These are phyloP conservation scores for Omphalotus guepiniiformis DNA, from an alignment of 768 basidiomycete species.

Conservation along the genomic window DNA sequence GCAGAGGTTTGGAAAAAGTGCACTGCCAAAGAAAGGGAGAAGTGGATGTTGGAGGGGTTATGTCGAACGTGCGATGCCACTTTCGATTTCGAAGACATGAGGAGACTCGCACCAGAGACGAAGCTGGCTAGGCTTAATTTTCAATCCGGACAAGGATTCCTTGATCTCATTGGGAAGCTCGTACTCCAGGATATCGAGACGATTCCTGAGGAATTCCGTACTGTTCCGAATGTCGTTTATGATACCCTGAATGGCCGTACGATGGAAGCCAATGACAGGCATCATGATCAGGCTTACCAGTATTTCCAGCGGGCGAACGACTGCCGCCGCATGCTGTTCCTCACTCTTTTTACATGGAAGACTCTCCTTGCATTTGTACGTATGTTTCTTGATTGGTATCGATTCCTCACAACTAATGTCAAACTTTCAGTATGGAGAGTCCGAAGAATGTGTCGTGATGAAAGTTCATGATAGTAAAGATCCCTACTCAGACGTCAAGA, in stretches of 20 bases:
- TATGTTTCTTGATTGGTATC: background rate
- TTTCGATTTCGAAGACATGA: constrained; percentile 13
- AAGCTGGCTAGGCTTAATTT: constrained; percentile 14
- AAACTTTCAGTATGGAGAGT: constrained; percentile 13
- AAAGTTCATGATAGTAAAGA: constrained; percentile 4
- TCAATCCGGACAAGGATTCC: constrained; percentile 12
- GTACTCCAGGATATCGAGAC: constrained; percentile 10
- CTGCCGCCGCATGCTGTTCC: constrained; percentile 8
- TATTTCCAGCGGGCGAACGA: no score
- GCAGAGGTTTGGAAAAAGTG: constrained; percentile 14
- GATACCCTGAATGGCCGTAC: no score
- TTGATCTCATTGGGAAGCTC: constrained; percentile 11
- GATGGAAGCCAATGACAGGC: no score
- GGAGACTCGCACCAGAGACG: constrained; percentile 9
- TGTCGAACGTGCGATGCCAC: constrained; percentile 14
- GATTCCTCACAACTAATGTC: background rate
- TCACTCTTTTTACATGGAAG: constrained; percentile 15
- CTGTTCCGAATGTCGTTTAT: constrained; percentile 10
- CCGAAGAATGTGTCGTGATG: constrained; percentile 10
- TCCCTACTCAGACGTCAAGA: constrained; percentile 2
- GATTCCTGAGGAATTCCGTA: constrained; percentile 10
- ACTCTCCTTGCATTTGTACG: constrained; percentile 15
- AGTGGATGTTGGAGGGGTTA: constrained; percentile 16
- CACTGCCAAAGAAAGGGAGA: constrained; percentile 13
- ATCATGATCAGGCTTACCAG: no score